Percentiles rank a stretch among this genome's conserved stretches.
Evolutionary conservation across 306 rosid genomes (phyloP).

Genomic region (Lagenaria siceraria): DNA sequence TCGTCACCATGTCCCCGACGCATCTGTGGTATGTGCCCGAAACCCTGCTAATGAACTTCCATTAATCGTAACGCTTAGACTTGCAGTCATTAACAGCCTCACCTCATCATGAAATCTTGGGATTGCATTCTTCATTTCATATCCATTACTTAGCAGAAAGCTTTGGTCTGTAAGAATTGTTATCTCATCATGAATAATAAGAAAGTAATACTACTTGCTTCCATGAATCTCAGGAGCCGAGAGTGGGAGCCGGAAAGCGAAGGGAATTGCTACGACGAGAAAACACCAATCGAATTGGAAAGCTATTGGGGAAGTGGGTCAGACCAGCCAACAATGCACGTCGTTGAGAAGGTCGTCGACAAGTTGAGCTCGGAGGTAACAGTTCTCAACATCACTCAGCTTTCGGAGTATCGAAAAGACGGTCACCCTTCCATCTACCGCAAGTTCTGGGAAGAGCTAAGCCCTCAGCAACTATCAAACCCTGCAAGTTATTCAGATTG

Average conservation of each 20-base stretch:
- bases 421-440: conserved; percentile 92
- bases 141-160: background rate
- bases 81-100: no score
- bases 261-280: conserved; percentile 78
- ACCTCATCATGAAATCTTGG: background rate
- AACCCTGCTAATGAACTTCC: background rate
- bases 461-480: conserved; percentile 54
- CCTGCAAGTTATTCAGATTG: conserved; percentile 89
- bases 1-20: conserved; percentile 90
- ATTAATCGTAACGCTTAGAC: background rate
- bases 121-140: background rate
- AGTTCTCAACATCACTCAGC: conserved; percentile 77
- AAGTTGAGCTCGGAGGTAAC: conserved; percentile 55
- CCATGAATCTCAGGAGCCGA: conserved; percentile 49
- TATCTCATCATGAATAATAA: background rate
- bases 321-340: conserved; percentile 66
- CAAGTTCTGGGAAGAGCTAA: conserved; percentile 82
- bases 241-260: conserved; percentile 66
- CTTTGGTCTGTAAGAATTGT: background rate
- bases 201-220: background rate
- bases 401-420: conserved; percentile 83
- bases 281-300: conserved; percentile 41
- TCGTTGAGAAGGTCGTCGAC: conserved; percentile 44
- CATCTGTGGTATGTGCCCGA: conserved; percentile 65
- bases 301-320: conserved; percentile 99